Percentiles rank a stretch among this genome's conserved stretches.
These are phyloP conservation scores for Debaryomycetaceae sp. DNA, from an alignment of 1,139 yeast species.

Conservation along the genomic window DNA sequence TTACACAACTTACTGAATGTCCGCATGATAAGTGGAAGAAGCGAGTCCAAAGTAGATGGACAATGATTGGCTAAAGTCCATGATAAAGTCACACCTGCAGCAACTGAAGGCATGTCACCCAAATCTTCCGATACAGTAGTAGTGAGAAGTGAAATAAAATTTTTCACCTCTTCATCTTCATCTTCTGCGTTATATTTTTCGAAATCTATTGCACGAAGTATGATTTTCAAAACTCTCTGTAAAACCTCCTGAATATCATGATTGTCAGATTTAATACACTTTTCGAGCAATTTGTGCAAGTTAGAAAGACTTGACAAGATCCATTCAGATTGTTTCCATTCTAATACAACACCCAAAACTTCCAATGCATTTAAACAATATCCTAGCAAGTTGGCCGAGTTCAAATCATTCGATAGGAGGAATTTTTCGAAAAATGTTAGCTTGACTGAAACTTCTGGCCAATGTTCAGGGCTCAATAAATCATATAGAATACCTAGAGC, in stretches of 20 bases:
- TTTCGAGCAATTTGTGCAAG: slow-evolving; percentile 72
- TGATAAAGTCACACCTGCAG: slow-evolving; percentile 86
- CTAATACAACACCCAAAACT: slow-evolving; percentile 81
- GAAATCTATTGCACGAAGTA: slow-evolving; percentile 59
- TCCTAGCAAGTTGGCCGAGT: slow-evolving; percentile 58
- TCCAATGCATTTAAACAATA: slow-evolving; percentile 88
- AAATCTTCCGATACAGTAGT: slow-evolving; percentile 81
- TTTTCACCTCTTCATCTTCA: slow-evolving; percentile 56
- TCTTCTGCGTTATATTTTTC: slow-evolving; percentile 43
- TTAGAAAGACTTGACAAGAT: slow-evolving; percentile 64
- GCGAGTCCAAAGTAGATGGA: slow-evolving; percentile 70
- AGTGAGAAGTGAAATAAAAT: slow-evolving; percentile 59
- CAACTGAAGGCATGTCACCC: slow-evolving; percentile 75
- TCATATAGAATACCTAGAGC: slow-evolving; percentile 75
- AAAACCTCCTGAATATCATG: slow-evolving; percentile 80
- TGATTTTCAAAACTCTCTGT: slow-evolving; percentile 67
- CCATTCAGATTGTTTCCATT: slow-evolving; percentile 76
- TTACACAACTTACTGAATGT: slow-evolving; percentile 85
- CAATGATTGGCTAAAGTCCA: slow-evolving; percentile 77
- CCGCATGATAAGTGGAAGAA: slow-evolving; percentile 75
- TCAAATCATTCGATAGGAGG: slow-evolving; percentile 72
- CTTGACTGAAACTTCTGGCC: slow-evolving; percentile 88
- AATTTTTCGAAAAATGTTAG: slow-evolving; percentile 84
- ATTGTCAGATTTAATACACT: slow-evolving; percentile 78
- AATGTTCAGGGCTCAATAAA: slow-evolving; percentile 65